Conservation (phyloP, 2,329 filamentous ascomycete species). For the Dryadomyces sulphureus region DNA sequence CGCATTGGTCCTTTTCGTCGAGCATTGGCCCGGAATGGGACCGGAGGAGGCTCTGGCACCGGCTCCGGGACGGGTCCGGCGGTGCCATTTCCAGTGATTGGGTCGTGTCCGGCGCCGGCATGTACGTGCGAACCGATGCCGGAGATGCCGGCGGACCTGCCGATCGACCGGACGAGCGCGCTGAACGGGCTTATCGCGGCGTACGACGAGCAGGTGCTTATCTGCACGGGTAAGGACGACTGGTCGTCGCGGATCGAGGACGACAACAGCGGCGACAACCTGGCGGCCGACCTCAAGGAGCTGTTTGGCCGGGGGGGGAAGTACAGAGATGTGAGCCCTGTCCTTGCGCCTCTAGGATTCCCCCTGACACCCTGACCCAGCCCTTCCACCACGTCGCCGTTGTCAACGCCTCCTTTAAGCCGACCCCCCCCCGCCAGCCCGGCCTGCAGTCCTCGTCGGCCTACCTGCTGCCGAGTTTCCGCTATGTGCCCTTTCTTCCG, state of each 20-base stretch:
- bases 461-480: conserved; percentile 72
- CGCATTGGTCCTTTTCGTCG: not conserved
- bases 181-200: conserved; percentile 64
- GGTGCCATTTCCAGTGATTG: conserved; percentile 26
- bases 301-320: conserved; percentile 50
- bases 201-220: conserved; percentile 69
- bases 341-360: not conserved
- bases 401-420: conserved; percentile 59
- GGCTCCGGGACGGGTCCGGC: too few relatives aligned
- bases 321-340: conserved; percentile 46
- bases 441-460: conserved; percentile 44
- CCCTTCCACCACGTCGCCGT: conserved; percentile 72
- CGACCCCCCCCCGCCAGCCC: conserved; percentile 31
- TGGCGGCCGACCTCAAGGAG: conserved; percentile 59
- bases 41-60: too few relatives aligned
- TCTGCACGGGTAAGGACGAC: conserved; percentile 67
- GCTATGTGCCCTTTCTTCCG: conserved; percentile 60
- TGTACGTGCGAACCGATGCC: conserved; percentile 61
- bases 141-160: conserved; percentile 47
- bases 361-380: conserved; percentile 36
- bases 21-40: not conserved
- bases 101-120: conserved; percentile 57
- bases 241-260: conserved; percentile 80
- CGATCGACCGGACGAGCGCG: conserved; percentile 56
- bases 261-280: conserved; percentile 50